phyloP scores from a whole-genome alignment of 148 eudicot genomes.

The Persicaria maculosa region DNA sequence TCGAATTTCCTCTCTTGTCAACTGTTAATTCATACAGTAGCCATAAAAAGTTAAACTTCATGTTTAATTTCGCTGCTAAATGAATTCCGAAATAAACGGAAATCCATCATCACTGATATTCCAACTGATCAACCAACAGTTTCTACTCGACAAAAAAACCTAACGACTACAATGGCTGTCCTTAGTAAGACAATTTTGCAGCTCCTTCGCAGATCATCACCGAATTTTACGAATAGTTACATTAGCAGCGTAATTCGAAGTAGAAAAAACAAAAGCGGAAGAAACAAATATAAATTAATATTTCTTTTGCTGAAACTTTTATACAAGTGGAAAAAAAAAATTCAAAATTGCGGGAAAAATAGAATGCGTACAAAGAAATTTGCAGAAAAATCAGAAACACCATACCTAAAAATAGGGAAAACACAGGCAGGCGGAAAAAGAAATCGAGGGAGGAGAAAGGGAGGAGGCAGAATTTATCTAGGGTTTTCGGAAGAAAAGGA shows the following conservation, averaged over 20 bases:
- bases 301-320: background rate
- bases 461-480: conserved; percentile 4
- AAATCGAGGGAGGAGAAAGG: background rate
- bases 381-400: conserved; percentile 10
- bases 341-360: background rate
- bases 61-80: background rate
- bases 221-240: background rate
- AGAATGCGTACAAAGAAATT: conserved; percentile 3
- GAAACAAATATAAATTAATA: background rate
- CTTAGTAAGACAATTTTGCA: background rate
- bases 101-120: background rate
- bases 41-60: background rate
- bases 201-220: background rate
- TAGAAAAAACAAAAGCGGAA: background rate
- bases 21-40: background rate
- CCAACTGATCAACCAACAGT: background rate
- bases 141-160: background rate
- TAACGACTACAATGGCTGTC: background rate
- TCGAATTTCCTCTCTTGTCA: background rate
- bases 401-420: conserved; percentile 12
- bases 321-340: background rate
- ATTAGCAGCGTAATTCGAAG: conserved; percentile 2
- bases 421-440: background rate
- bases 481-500: conserved; percentile 8
- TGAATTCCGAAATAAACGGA: background rate